Evolutionary conservation across 257 asterid genomes (phyloP).

Genomic region (Nicotiana tabacum): DNA sequence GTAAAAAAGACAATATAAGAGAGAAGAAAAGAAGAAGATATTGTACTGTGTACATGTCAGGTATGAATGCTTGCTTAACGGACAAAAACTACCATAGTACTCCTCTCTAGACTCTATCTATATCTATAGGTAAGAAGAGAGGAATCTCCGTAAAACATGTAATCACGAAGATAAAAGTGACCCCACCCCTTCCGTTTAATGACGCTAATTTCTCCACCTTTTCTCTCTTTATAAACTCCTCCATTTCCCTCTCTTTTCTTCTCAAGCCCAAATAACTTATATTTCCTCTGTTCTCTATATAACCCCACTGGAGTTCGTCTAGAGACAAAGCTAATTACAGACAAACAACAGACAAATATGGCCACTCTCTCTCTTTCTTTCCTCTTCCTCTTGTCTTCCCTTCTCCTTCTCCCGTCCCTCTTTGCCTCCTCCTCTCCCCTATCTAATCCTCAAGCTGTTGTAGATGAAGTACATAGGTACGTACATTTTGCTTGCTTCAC

Average conservation of each 20-base stretch:
- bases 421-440: conserved; percentile 33
- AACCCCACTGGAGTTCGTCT: neutral
- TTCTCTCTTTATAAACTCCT: conserved; percentile 33
- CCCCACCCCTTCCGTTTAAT: conserved; percentile 62
- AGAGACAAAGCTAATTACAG: neutral
- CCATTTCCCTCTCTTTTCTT: conserved; percentile 13
- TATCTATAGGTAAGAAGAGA: neutral
- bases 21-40: no score
- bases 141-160: conserved; percentile 63
- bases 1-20: no score
- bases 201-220: conserved; percentile 51
- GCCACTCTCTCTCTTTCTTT: conserved; percentile 17
- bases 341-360: conserved; percentile 20
- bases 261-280: neutral
- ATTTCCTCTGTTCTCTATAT: neutral
- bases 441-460: conserved; percentile 50
- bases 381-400: conserved; percentile 21
- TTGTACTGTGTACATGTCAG: neutral
- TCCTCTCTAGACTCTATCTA: neutral
- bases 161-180: conserved; percentile 38
- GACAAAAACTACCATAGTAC: conserved; percentile 38
- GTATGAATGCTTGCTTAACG: conserved; percentile 29
- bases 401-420: conserved; percentile 35
- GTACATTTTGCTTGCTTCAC: conserved; percentile 21
- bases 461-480: conserved; percentile 67